A percentile compares a stretch with the other conserved stretches of the same genome.
phyloP scores from a whole-genome alignment of 2,329 filamentous ascomycete species.

The Aspergillus tamarii region DNA sequence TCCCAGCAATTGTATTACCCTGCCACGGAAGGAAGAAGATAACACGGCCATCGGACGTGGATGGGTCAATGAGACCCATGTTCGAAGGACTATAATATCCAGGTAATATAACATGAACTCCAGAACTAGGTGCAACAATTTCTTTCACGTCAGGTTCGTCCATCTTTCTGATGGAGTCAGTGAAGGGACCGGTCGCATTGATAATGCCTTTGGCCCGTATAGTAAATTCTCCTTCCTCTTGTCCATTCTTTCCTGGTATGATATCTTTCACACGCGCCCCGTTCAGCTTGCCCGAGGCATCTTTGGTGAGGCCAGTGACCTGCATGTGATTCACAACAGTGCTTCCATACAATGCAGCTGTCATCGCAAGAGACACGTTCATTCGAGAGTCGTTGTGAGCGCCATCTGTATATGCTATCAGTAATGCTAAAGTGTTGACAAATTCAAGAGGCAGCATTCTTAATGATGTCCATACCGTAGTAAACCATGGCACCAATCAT shows the following conservation, averaged over 20 bases:
- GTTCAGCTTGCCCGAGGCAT: conserved; percentile 70
- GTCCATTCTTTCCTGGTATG: conserved; percentile 67
- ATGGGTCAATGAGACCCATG: conserved; percentile 86
- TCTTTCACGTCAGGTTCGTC: conserved; percentile 73
- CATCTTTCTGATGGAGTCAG: conserved; percentile 82
- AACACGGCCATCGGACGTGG: conserved; percentile 83
- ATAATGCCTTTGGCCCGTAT: conserved; percentile 80
- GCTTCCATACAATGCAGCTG: conserved; percentile 81
- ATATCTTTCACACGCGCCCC: conserved; percentile 75
- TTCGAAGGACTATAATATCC: conserved; percentile 83
- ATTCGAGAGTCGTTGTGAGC: conserved; percentile 91
- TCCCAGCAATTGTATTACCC: conserved; percentile 88
- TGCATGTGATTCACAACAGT: conserved; percentile 84
- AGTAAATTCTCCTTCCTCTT: conserved; percentile 64
- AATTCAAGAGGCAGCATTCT: background rate
- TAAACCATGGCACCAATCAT: conserved; percentile 83
- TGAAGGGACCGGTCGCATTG: conserved; percentile 88
- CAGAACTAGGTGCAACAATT: conserved; percentile 83
- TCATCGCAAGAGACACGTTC: conserved; percentile 88
- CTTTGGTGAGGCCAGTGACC: conserved; percentile 75
- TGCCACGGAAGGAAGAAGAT: conserved; percentile 96
- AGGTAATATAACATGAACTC: conserved; percentile 83
- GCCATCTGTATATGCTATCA: conserved; percentile 60
- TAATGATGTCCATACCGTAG: conserved; percentile 59
- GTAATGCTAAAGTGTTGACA: conserved; percentile 3